Percentiles rank a stretch among this genome's conserved stretches.
phyloP scores from a whole-genome alignment of 352 stramenopile species.

The Globisporangium uncinulatum region DNA sequence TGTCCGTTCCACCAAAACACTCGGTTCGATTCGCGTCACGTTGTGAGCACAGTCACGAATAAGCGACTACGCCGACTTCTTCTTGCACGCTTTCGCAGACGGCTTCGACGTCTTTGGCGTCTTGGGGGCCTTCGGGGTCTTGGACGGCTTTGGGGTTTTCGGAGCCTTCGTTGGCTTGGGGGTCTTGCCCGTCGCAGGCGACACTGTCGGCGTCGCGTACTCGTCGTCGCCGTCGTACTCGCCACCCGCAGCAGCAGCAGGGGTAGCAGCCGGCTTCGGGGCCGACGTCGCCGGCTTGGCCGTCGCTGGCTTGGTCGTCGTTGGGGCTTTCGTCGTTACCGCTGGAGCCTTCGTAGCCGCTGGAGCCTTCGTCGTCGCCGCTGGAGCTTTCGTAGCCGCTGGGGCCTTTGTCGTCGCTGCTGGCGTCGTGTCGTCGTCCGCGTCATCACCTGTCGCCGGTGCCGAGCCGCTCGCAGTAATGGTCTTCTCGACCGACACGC shows the following conservation, averaged over 20 bases:
- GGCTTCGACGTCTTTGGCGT: background rate
- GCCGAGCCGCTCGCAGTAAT: conserved; percentile 5
- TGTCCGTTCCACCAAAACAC: background rate
- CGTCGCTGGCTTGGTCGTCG: background rate
- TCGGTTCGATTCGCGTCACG: background rate
- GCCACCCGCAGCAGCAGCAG: background rate
- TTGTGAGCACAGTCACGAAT: background rate
- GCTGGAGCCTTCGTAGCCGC: background rate
- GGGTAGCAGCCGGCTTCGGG: background rate
- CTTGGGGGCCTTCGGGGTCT: conserved; percentile 8
- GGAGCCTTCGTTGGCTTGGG: conserved; percentile 1
- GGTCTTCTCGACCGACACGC: conserved; percentile 45
- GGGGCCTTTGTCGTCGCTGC: background rate
- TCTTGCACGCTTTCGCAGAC: conserved; percentile 8
- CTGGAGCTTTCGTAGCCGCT: conserved; percentile 2
- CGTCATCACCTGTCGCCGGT: background rate
- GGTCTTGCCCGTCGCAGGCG: conserved; percentile 3
- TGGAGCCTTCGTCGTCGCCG: background rate
- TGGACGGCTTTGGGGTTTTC: conserved; percentile 11
- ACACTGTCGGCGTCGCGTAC: conserved; percentile 9
- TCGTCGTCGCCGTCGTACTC: conserved; percentile 7
- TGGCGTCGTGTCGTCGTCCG: conserved; percentile 3
- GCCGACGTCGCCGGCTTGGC: background rate
- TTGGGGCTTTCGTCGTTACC: background rate
- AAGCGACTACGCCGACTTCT: conserved; percentile 10